Percentiles rank a stretch among this genome's conserved stretches.
Conservation (phyloP, 306 rosid species). For the Pterocarpus santalinus region DNA sequence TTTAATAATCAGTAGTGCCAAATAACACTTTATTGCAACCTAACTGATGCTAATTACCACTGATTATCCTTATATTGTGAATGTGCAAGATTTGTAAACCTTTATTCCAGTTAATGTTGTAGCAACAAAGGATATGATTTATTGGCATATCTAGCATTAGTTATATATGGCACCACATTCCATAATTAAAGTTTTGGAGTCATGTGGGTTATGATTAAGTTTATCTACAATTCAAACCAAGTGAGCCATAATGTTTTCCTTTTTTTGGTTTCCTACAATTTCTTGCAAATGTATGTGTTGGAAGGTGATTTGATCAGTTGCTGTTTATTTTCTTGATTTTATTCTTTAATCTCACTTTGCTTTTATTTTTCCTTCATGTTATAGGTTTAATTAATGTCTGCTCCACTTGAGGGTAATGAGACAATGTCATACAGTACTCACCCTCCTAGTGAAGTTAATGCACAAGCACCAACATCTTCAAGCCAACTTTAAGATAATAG, state of each 20-base stretch:
- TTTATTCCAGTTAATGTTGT: constrained; percentile 36
- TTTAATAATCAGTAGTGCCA: constrained; percentile 10
- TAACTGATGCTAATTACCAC: not conserved
- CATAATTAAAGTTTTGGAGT: constrained; percentile 83
- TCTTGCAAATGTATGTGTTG: too few species aligned
- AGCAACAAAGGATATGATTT: constrained; percentile 35
- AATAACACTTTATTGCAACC: not conserved
- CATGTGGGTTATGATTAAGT: constrained; percentile 80
- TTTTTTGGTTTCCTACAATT: constrained; percentile 22
- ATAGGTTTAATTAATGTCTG: too few species aligned
- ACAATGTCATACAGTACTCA: too few species aligned
- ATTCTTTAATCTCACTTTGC: too few species aligned
- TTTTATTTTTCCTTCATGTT: too few species aligned
- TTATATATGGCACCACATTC: constrained; percentile 48
- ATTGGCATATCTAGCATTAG: constrained; percentile 15
- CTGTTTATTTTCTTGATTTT: too few species aligned
- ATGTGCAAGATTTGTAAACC: constrained; percentile 14
- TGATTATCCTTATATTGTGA: constrained; percentile 18
- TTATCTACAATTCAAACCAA: constrained; percentile 69
- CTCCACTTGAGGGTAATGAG: too few species aligned
- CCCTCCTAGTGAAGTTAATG: too few species aligned
- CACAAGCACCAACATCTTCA: too few species aligned
- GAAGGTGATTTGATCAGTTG: too few species aligned
- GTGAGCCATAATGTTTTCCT: constrained; percentile 3
- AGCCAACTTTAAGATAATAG: too few species aligned